These are phyloP conservation scores for Leptographium flavum DNA, from an alignment of 2,329 filamentous ascomycete genomes.

Conservation along the genomic window DNA sequence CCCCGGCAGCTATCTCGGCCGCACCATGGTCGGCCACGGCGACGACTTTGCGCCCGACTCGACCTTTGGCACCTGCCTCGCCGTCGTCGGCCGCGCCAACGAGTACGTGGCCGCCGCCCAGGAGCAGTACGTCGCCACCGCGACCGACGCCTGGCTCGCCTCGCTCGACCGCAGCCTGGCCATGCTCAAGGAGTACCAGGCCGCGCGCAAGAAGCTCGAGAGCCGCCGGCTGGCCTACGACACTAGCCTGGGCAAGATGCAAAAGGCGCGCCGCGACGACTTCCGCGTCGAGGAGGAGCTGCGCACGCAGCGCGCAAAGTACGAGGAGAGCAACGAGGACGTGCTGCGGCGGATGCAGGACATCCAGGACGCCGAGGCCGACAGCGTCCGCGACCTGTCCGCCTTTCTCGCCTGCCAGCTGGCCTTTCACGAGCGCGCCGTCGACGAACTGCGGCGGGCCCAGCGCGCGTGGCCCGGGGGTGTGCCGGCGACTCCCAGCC, in stretches of 20 bases:
- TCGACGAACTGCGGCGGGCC: slow-evolving; percentile 58
- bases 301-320: slow-evolving; percentile 82
- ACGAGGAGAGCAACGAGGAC: slow-evolving; percentile 88
- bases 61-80: slow-evolving; percentile 78
- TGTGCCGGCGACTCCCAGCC: slow-evolving; percentile 9
- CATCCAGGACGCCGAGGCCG: slow-evolving; percentile 80
- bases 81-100: slow-evolving; percentile 69
- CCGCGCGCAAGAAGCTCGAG: slow-evolving; percentile 87
- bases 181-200: slow-evolving; percentile 97
- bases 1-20: slow-evolving; percentile 65
- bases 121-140: slow-evolving; percentile 64
- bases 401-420: slow-evolving; percentile 79
- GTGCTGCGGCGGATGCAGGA: slow-evolving; percentile 88
- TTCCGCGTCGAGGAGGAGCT: slow-evolving; percentile 88
- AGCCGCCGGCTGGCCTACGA: slow-evolving; percentile 80
- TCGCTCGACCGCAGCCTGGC: slow-evolving; percentile 78
- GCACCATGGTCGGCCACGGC: slow-evolving; percentile 75
- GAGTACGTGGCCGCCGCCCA: slow-evolving; percentile 77
- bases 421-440: slow-evolving; percentile 79
- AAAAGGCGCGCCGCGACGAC: slow-evolving; percentile 88
- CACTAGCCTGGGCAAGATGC: slow-evolving; percentile 75
- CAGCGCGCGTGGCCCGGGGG: slow-evolving; percentile 28
- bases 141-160: slow-evolving; percentile 76
- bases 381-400: slow-evolving; percentile 66
- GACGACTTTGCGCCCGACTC: slow-evolving; percentile 88